Evolutionary conservation across 306 rosid genomes (phyloP), one percentile per base, ranked within the genome.

Genomic region (Fagus sylvatica): DNA sequence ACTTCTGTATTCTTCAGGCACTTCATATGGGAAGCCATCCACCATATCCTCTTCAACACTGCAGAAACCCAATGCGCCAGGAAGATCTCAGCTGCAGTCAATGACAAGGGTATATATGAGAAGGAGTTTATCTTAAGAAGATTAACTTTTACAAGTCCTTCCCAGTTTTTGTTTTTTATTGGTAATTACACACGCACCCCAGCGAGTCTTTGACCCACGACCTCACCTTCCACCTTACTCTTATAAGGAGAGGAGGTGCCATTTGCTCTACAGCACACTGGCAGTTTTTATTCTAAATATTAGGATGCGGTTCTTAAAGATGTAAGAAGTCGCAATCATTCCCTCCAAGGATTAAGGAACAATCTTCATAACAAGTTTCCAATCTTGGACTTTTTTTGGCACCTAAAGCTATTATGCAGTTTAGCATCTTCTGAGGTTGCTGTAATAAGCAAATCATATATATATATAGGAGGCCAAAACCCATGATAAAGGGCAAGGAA

Each of bases 41-140:
- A 95, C 94, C 99, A 95, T 95, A 78, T 95, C 99, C 89, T 95
- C 99, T 95, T 95, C 99, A 89, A 95, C 93, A 89, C 99, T 95
- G 99, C 99, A 93, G 98, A 95, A 90, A 95, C 78, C 93, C 87
- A 92, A 92, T 92, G 95, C 90, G 93, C 98, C 98, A 94, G 91
- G 97, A 92, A 94, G 91, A 94, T 91, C 97, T 95, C 98, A 95
- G 98, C 98, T 95, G 98, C 98, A 95, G 95, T 92, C 92, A 95
- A 91, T 95, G 87, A 95, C 89, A 95, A 95, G 97, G 89, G 87
- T 90, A 80, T 91, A 80, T 89, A 92, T 89, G 95, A 94, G 96
- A 85, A 85, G 60, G 67, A 89, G 80, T 81, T 80, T 83, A 79
- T 85, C 89, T 87, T 84, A 62, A 37, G 83, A 73, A 74, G 78